A percentile compares a stretch with the other conserved stretches of the same genome.
These are phyloP conservation scores for Rhodotorula sp. DNA, from an alignment of 1,284 basidiomycete species.

Conservation along the genomic window DNA sequence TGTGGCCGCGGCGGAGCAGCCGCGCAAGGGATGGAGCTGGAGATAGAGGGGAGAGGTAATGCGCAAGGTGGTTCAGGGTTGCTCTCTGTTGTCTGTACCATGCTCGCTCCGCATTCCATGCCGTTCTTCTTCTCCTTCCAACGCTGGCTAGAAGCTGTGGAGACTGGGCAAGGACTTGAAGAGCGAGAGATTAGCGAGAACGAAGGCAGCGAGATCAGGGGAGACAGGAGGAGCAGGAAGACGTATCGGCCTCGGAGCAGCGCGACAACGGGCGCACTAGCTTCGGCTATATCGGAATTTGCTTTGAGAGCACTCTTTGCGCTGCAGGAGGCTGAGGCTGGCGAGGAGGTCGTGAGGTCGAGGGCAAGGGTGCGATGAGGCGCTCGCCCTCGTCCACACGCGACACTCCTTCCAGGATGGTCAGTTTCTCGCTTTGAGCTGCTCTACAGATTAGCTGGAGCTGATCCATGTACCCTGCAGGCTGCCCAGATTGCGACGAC, in stretches of 20 bases:
- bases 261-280: too few relatives aligned
- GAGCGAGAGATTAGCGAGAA: too few relatives aligned
- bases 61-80: too few relatives aligned
- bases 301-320: too few relatives aligned
- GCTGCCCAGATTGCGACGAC: slow-evolving; percentile 51
- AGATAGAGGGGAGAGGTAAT: background rate
- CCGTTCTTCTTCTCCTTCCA: too few relatives aligned
- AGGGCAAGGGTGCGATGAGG: background rate
- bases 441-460: rapidly evolving
- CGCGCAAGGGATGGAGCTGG: background rate
- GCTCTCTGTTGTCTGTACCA: background rate
- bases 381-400: background rate
- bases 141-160: too few relatives aligned
- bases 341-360: background rate
- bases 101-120: background rate
- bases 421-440: background rate
- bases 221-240: too few relatives aligned
- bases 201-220: too few relatives aligned
- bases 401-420: background rate
- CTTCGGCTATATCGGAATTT: too few relatives aligned
- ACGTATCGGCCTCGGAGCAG: too few relatives aligned
- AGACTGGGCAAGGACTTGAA: too few relatives aligned
- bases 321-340: too few relatives aligned
- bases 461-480: background rate
- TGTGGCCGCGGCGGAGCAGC: background rate